phyloP scores from a whole-genome alignment of 2,329 filamentous ascomycete species.

The Aspergillus bombycis region DNA sequence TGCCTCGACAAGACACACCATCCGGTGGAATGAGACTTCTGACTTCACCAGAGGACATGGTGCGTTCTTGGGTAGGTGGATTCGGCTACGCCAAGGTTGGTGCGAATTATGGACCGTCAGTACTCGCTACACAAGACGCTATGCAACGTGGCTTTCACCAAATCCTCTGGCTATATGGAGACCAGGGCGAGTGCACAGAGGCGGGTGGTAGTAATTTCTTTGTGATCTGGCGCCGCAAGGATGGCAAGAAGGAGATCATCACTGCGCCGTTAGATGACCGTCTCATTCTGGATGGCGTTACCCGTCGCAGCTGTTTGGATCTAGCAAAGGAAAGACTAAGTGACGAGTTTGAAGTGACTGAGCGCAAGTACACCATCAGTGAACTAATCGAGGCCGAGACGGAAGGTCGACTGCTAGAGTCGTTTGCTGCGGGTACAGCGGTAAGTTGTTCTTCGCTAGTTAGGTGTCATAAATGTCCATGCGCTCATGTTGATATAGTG shows the following conservation, averaged over 20 bases:
- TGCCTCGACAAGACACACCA: conserved; percentile 1
- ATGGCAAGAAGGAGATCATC: conserved; percentile 66
- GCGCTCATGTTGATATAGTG: not conserved
- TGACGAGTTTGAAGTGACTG: conserved; percentile 75
- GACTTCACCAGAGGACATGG: conserved; percentile 75
- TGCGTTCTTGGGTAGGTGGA: conserved; percentile 86
- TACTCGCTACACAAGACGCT: conserved; percentile 76
- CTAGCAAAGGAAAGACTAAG: conserved; percentile 56
- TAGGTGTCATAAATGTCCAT: no score
- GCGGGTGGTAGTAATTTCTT: conserved; percentile 90
- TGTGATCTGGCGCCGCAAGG: conserved; percentile 64
- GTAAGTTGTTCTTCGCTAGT: not conserved
- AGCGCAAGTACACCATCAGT: conserved; percentile 76
- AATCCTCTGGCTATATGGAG: conserved; percentile 84
- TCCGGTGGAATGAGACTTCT: conserved; percentile 50
- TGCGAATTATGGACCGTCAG: conserved; percentile 82
- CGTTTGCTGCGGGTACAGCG: conserved; percentile 83
- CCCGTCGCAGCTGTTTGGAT: conserved; percentile 73
- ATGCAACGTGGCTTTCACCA: conserved; percentile 75
- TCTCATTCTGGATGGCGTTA: conserved; percentile 82
- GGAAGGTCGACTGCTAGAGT: conserved; percentile 75
- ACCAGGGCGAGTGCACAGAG: conserved; percentile 75
- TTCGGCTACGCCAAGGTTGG: conserved; percentile 88
- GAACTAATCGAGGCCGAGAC: conserved; percentile 70
- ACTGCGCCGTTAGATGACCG: conserved; percentile 79